Base-by-base conservation (phyloP, 2,329 filamentous ascomycete species). In the Xylaria sp. region DNA sequence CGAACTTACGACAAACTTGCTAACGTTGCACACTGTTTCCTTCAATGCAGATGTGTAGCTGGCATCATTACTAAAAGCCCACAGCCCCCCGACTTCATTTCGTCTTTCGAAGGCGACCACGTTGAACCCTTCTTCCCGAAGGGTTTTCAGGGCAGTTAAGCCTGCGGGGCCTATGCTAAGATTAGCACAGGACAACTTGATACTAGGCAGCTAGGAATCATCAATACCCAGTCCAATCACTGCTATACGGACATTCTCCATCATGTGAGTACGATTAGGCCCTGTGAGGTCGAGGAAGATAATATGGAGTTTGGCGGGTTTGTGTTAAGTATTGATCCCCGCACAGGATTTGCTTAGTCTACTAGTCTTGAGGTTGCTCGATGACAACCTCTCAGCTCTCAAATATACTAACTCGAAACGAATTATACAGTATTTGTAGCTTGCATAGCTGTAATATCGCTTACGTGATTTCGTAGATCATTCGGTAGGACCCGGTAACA, bases 101-200 rank as follows among this genome's bases (percentile, higher is more conserved):
- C 79, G 80, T 31, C 77, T 74, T 54, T 84, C 83, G 51, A 83
- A 84, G 2, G 78, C 82, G 1, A 78, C 76, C 5, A 78, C 81
- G 10, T 82, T 71, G 58, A 83, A 84, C 9, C 81, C 81, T 71
- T 82, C 81, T 63, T 84, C 81, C 1, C 78, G 70, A 20, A 84
- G 68, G 42, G 80, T 80, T 72, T 84, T 84, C 15, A 50, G 47
- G n/a, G 60, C 51, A 29, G 51, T 63, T n/a, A 57, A 25, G 5
- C 60, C 51, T 22, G 51, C 36, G 15, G 60, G 60, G n/a, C 60
- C 60, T 63, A 22, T 15, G 7, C 22, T 49, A 13, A 31, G 29
- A 27, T 53, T 25, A 62, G 50, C 38, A 47, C 10, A 5, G 22
- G 33, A 39, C n/a, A 7, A 29, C 25, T 11, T 25, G n/a, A 29